phyloP scores from a whole-genome alignment of 116 monocot species.

The Posidonia oceanica region DNA sequence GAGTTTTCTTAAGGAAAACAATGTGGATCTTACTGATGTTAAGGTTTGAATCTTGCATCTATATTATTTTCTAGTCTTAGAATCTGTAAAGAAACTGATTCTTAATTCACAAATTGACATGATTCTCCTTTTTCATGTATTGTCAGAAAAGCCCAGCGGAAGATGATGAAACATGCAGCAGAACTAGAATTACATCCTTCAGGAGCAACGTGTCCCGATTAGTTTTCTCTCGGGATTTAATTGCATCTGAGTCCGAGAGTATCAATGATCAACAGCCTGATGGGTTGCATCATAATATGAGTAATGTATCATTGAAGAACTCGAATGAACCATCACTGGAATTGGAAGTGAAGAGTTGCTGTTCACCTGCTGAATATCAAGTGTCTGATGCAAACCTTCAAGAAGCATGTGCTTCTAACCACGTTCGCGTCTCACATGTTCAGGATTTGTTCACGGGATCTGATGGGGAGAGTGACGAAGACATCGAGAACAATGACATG shows the following conservation, averaged over 20 bases:
- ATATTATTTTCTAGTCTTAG: neutral
- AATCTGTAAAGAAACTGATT: neutral
- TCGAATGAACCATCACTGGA: neutral
- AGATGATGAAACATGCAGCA: slow-evolving; percentile 1
- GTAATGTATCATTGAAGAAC: too few relatives aligned
- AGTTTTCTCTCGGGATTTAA: neutral
- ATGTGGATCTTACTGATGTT: slow-evolving; percentile 59
- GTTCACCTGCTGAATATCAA: neutral
- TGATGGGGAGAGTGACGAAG: slow-evolving; percentile 8
- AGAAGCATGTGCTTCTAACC: neutral
- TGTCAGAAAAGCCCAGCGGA: neutral
- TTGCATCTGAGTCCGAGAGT: neutral
- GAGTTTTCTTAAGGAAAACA: slow-evolving; percentile 43
- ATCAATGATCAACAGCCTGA: neutral
- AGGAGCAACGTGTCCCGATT: neutral
- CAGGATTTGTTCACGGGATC: neutral
- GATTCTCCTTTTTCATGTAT: neutral
- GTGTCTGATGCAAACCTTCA: neutral
- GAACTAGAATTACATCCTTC: neutral
- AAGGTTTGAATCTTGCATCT: slow-evolving; percentile 28
- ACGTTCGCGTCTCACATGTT: neutral
- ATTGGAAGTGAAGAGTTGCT: neutral
- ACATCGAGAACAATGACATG: neutral
- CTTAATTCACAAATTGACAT: neutral
- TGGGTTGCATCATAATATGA: too few relatives aligned